phyloP scores from a whole-genome alignment of 176 grass and related monocot species.

The Triticum dicoccoides region DNA sequence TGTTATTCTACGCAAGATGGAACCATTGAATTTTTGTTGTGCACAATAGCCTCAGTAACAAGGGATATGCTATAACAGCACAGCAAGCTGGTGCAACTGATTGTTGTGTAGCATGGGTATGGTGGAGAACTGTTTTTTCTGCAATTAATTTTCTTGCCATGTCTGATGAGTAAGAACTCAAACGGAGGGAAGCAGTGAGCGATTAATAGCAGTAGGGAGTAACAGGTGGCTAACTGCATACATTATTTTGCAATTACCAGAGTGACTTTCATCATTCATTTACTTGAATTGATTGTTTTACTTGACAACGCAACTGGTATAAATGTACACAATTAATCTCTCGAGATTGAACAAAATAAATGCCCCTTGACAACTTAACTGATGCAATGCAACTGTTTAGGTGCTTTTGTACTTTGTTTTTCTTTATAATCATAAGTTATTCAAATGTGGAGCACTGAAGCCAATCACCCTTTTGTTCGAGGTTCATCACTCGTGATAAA shows the following conservation, averaged over 20 bases:
- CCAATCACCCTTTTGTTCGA: neutral
- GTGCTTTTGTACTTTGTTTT: neutral
- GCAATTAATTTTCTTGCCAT: neutral
- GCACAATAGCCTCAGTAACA: neutral
- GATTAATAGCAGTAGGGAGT: neutral
- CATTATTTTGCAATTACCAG: neutral
- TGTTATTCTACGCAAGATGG: neutral
- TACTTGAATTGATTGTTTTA: neutral
- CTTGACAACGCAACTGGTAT: neutral
- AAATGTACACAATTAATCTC: neutral
- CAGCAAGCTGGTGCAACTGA: neutral
- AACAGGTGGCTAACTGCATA: neutral
- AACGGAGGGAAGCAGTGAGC: neutral
- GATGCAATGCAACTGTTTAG: neutral
- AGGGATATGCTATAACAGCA: neutral
- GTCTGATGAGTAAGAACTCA: neutral
- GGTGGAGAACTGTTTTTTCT: neutral
- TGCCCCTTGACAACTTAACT: neutral
- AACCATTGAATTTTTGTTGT: neutral
- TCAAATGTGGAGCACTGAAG: neutral
- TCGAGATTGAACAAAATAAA: neutral
- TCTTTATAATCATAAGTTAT: neutral
- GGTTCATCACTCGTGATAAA: neutral
- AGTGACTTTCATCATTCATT: neutral
- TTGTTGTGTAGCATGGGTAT: neutral